These are phyloP conservation scores for Xylaria venustula DNA, from an alignment of 495 filamentous ascomycete species.

Conservation along the genomic window DNA sequence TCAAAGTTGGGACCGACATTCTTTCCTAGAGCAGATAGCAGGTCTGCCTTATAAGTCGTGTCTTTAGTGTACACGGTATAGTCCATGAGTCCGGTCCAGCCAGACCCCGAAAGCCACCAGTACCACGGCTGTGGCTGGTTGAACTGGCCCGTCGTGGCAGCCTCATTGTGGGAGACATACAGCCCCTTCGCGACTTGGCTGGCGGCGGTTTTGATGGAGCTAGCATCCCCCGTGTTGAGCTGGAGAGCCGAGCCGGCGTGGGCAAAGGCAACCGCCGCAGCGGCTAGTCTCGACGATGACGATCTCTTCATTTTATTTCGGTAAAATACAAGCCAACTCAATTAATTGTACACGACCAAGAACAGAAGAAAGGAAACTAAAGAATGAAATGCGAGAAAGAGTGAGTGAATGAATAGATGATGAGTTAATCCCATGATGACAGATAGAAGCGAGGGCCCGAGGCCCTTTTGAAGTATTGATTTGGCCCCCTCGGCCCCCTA, in stretches of 20 bases:
- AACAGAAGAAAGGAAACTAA: background rate
- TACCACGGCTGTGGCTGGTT: slow-evolving; percentile 74
- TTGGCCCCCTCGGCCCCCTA: background rate
- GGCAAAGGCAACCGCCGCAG: slow-evolving; percentile 9
- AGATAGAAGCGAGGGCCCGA: background rate
- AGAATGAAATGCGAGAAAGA: background rate
- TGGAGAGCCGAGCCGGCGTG: slow-evolving; percentile 14
- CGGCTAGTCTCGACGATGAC: slow-evolving; percentile 15
- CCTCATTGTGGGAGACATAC: slow-evolving; percentile 67
- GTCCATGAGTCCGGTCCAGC: slow-evolving; percentile 73
- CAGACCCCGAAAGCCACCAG: slow-evolving; percentile 79
- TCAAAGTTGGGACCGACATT: slow-evolving; percentile 67
- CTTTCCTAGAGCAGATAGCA: slow-evolving; percentile 63
- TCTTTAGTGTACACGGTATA: slow-evolving; percentile 85
- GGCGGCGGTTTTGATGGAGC: slow-evolving; percentile 40
- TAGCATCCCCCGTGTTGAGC: slow-evolving; percentile 19
- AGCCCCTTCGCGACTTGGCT: slow-evolving; percentile 45
- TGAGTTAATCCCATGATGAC: background rate
- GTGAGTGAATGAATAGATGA: slow-evolving; percentile 2
- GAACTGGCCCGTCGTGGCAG: slow-evolving; percentile 59
- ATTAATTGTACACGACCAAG: background rate
- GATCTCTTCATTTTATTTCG: slow-evolving; percentile 20
- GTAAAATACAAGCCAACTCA: background rate
- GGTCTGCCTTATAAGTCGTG: slow-evolving; percentile 66
- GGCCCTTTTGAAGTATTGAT: slow-evolving; percentile 5